Evolutionary conservation across 2,329 filamentous ascomycete genomes (phyloP).

Genomic region (Fusarium virguliforme): DNA sequence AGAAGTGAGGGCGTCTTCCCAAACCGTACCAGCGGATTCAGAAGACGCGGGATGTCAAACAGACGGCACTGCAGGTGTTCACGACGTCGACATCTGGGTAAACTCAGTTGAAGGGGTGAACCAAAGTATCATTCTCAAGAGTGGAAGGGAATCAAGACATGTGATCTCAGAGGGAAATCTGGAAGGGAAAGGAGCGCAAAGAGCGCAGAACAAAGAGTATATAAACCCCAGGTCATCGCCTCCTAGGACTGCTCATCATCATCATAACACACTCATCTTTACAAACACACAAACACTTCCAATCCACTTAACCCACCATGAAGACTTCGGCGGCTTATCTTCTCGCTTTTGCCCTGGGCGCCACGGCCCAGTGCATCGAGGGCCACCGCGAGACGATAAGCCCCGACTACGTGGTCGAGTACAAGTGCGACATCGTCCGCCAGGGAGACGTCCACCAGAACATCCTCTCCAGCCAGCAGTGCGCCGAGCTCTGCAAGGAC

Average conservation of each 20-base stretch:
- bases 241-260: not conserved
- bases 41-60: not conserved
- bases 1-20: not conserved
- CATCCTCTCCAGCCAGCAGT: not conserved
- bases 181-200: not conserved
- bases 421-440: not conserved
- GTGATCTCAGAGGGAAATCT: not conserved
- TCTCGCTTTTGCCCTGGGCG: not conserved
- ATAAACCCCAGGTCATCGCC: not conserved
- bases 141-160: not conserved
- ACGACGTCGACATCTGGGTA: not conserved
- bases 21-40: not conserved
- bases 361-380: not conserved
- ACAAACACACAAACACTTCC: not conserved
- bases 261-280: not conserved
- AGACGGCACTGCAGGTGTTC: not conserved
- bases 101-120: not conserved
- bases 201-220: not conserved
- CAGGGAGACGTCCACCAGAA: not conserved
- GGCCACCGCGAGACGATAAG: not conserved
- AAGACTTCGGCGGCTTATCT: not conserved
- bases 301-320: not conserved
- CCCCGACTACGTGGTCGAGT: not conserved
- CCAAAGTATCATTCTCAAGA: not conserved
- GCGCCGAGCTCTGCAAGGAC: not conserved